These are phyloP conservation scores for Kodamaea restingae DNA, from an alignment of 805 yeast species.

Conservation along the genomic window DNA sequence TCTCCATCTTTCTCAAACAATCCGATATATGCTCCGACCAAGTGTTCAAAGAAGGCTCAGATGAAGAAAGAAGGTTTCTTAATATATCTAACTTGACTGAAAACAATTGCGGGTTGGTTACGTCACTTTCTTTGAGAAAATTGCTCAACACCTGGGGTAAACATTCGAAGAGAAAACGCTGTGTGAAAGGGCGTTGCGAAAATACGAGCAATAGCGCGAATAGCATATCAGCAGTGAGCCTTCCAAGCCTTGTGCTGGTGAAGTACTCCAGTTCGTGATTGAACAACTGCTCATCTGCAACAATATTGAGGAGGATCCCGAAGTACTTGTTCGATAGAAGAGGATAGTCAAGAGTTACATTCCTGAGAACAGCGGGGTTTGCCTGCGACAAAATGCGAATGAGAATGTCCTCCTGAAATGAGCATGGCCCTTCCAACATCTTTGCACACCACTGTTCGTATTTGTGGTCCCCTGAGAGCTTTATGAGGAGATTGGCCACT, in stretches of 20 bases:
- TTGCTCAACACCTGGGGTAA: constrained; percentile 23
- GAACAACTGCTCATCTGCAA: constrained; percentile 16
- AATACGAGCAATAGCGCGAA: constrained; percentile 18
- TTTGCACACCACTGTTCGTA: constrained; percentile 2
- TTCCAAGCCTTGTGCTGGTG: constrained; percentile 9
- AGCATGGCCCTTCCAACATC: not conserved
- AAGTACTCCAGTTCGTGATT: constrained; percentile 9
- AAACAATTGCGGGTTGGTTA: constrained; percentile 22
- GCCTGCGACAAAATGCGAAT: constrained; percentile 16
- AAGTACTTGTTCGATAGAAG: constrained; percentile 20
- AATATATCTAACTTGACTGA: constrained; percentile 16
- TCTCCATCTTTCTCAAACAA: constrained; percentile 4
- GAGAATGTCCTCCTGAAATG: not conserved
- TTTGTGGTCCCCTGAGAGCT: constrained; percentile 3
- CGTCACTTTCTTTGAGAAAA: constrained; percentile 15
- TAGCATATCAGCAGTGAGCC: constrained; percentile 20
- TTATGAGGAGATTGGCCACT: constrained; percentile 16
- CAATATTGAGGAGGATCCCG: constrained; percentile 23
- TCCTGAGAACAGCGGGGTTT: constrained; percentile 15
- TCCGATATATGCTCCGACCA: constrained; percentile 1
- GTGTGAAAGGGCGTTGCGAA: constrained; percentile 18
- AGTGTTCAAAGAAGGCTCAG: not conserved
- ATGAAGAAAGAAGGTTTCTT: constrained; percentile 2
- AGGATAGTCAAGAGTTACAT: constrained; percentile 13
- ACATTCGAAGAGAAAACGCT: constrained; percentile 18